Conservation (phyloP, 495 filamentous ascomycete genomes). For the Aspergillus conjunctus region DNA sequence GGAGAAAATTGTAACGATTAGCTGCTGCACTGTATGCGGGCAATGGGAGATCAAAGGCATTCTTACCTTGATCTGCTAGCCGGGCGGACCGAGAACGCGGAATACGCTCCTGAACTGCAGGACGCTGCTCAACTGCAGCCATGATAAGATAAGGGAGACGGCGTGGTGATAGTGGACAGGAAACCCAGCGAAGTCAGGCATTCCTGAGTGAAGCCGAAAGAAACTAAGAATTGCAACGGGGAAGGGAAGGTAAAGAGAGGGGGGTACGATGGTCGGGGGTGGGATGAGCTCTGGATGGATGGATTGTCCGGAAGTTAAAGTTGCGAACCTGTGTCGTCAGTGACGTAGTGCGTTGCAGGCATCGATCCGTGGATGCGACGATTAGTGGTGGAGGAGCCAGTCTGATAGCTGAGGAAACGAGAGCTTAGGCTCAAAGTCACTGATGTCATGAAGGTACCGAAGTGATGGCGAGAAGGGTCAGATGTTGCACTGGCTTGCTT, state of each 20-base stretch:
- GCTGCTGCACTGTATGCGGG: background rate
- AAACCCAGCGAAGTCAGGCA: conserved; percentile 19
- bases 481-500: conserved; percentile 5
- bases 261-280: background rate
- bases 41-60: conserved; percentile 8
- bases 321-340: conserved; percentile 18
- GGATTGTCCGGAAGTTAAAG: conserved; percentile 37
- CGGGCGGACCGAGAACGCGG: conserved; percentile 35
- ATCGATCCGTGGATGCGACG: conserved; percentile 20
- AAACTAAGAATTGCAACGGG: conserved; percentile 7
- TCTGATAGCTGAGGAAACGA: conserved; percentile 5
- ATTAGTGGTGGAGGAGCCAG: conserved; percentile 9
- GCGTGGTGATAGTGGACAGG: conserved; percentile 12
- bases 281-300: conserved; percentile 21
- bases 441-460: conserved; percentile 29
- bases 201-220: conserved; percentile 17
- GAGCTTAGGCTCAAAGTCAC: conserved; percentile 12
- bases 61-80: conserved; percentile 48
- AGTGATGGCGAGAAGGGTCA: background rate
- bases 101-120: conserved; percentile 18
- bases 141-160: conserved; percentile 29
- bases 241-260: conserved; percentile 16
- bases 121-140: conserved; percentile 35
- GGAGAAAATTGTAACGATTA: conserved; percentile 4
- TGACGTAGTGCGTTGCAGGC: conserved; percentile 33